Percentiles rank a stretch among this genome's conserved stretches.
Evolutionary conservation across 352 stramenopile genomes (phyloP).

Genomic region (Phytophthora idaei): DNA sequence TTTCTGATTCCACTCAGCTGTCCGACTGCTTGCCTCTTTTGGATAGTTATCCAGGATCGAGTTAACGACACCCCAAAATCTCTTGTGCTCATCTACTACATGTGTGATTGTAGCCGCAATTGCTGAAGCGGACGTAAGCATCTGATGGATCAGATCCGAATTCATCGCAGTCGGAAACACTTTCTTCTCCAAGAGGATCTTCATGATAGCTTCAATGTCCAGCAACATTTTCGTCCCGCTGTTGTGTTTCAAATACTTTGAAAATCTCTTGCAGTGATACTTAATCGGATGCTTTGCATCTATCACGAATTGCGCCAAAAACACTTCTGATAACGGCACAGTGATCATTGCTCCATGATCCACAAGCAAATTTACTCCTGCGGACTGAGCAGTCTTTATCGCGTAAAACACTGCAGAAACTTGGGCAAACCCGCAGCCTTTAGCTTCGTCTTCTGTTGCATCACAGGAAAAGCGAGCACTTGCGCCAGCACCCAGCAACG

Average conservation of each 20-base stretch:
- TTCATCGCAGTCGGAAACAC: slow-evolving; percentile 40
- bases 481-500: slow-evolving; percentile 46
- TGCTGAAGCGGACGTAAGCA: slow-evolving; percentile 41
- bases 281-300: slow-evolving; percentile 1
- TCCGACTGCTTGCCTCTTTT: slow-evolving; percentile 31
- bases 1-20: slow-evolving; percentile 47
- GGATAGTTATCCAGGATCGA: slow-evolving; percentile 43
- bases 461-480: slow-evolving; percentile 33
- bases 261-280: slow-evolving; percentile 43
- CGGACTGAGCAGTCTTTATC: slow-evolving; percentile 42
- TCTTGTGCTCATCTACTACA: slow-evolving; percentile 34
- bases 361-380: slow-evolving; percentile 46
- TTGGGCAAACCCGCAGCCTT: background rate
- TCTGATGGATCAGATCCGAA: slow-evolving; percentile 47
- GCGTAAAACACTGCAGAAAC: slow-evolving; percentile 44
- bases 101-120: slow-evolving; percentile 47
- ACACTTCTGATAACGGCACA: slow-evolving; percentile 34
- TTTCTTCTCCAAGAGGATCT: slow-evolving; percentile 41
- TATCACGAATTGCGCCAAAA: slow-evolving; percentile 39
- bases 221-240: slow-evolving; percentile 36
- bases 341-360: slow-evolving; percentile 47
- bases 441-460: slow-evolving; percentile 11
- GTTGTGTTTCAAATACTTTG: slow-evolving; percentile 36
- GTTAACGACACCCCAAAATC: slow-evolving; percentile 52
- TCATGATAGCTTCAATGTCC: slow-evolving; percentile 54